Evolutionary conservation across 2,329 filamentous ascomycete genomes (phyloP).

Genomic region (Colletotrichum tropicale): DNA sequence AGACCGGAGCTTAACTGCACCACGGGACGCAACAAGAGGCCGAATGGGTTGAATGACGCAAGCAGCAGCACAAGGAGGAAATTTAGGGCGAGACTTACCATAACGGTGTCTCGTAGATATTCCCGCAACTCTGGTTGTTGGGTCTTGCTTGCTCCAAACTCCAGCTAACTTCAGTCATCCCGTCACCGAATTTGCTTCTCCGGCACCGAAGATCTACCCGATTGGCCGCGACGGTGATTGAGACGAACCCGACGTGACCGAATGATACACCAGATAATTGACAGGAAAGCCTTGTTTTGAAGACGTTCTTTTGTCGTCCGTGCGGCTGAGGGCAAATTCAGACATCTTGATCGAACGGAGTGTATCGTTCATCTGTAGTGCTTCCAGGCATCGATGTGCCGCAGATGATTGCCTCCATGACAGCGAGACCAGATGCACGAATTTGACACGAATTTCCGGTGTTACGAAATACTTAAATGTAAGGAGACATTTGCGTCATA

Average conservation of each 20-base stretch:
- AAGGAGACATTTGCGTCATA: neutral
- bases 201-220: neutral
- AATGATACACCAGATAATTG: neutral
- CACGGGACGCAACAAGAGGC: neutral
- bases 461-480: neutral
- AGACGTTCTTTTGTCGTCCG: neutral
- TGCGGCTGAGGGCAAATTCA: neutral
- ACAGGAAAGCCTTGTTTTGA: neutral
- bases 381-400: neutral
- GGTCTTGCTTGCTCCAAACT: neutral
- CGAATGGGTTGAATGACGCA: neutral
- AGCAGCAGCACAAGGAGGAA: neutral
- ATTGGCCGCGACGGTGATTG: neutral
- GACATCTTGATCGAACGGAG: neutral
- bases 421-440: neutral
- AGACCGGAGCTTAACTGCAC: neutral
- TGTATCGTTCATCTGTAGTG: neutral
- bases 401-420: neutral
- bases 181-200: neutral
- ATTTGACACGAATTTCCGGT: rapidly evolving
- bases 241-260: neutral
- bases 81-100: neutral
- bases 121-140: neutral
- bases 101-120: neutral
- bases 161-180: neutral